These are phyloP conservation scores for Mariannaea elegans DNA, from an alignment of 2,329 filamentous ascomycete species.

Conservation along the genomic window DNA sequence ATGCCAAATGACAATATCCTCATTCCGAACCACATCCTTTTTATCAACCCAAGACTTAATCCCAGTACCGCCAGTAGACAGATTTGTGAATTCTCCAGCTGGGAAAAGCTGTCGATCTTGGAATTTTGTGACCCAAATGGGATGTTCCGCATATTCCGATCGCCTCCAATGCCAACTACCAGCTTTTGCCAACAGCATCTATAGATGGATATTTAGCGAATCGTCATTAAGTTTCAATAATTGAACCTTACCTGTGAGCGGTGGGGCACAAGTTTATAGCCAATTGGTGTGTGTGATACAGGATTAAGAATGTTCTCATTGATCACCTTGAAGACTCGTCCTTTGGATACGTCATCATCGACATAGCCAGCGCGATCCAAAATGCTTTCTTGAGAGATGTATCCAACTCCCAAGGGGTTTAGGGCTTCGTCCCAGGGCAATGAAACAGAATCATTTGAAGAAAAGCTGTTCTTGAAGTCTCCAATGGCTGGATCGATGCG, in stretches of 20 bases:
- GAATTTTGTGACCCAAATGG: constrained; percentile 55
- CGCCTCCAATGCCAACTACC: constrained; percentile 49
- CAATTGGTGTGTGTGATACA: constrained; percentile 51
- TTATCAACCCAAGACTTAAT: constrained; percentile 59
- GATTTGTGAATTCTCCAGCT: constrained; percentile 54
- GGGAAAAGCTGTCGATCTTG: constrained; percentile 53
- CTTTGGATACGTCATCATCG: constrained; percentile 62
- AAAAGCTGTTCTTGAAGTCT: constrained; percentile 57
- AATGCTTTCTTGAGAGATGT: constrained; percentile 55
- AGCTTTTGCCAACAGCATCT: constrained; percentile 53
- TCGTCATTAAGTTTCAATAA: constrained; percentile 26
- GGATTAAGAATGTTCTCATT: constrained; percentile 55
- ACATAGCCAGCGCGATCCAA: constrained; percentile 58
- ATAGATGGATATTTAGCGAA: constrained; percentile 46
- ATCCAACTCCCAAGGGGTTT: constrained; percentile 71
- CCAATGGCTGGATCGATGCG: constrained; percentile 73
- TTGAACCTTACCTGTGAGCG: not conserved
- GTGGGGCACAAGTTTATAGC: constrained; percentile 54
- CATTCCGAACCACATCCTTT: constrained; percentile 59
- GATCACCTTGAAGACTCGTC: constrained; percentile 60
- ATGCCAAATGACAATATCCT: constrained; percentile 61
- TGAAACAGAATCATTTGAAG: constrained; percentile 49
- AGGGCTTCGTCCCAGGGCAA: constrained; percentile 55
- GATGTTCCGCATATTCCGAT: constrained; percentile 53
- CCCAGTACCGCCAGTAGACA: constrained; percentile 52